Percentiles rank a stretch among this genome's conserved stretches.
These are phyloP conservation scores for Kalaharituber pfeilii DNA, from an alignment of 2,329 filamentous ascomycete genomes.

Conservation along the genomic window DNA sequence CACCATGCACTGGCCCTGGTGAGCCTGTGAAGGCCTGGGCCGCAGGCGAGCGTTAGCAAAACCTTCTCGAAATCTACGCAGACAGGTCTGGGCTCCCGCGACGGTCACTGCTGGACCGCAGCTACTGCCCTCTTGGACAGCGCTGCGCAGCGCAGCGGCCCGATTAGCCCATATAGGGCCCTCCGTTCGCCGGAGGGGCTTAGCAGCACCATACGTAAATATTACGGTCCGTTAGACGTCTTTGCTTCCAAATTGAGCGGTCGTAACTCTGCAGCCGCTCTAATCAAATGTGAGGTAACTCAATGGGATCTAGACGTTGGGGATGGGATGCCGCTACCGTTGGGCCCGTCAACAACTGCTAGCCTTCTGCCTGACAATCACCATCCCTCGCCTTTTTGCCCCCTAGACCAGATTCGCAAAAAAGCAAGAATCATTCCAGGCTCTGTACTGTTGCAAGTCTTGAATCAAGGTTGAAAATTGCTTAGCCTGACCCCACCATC, in stretches of 20 bases:
- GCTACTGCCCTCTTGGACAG: neutral
- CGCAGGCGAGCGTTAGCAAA: no score
- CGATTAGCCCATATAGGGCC: neutral
- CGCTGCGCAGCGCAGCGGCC: neutral
- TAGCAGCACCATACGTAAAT: neutral
- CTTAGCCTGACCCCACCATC: neutral
- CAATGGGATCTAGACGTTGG: neutral
- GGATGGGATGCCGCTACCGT: neutral
- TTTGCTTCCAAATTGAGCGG: no score
- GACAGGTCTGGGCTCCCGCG: no score
- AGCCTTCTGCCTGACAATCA: neutral
- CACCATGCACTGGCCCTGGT: no score
- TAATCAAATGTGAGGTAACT: no score
- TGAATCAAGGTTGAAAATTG: conserved; percentile 2
- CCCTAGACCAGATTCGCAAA: neutral
- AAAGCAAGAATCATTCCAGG: neutral
- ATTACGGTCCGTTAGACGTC: neutral
- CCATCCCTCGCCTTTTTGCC: neutral
- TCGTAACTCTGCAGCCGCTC: no score
- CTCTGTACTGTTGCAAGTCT: neutral
- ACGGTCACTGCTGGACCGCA: no score
- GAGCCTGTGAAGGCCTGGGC: no score
- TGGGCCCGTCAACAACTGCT: neutral
- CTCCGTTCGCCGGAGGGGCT: neutral
- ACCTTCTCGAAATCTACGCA: no score